These are phyloP conservation scores for Neurospora sublineolata DNA, from an alignment of 495 filamentous ascomycete species.

Conservation along the genomic window DNA sequence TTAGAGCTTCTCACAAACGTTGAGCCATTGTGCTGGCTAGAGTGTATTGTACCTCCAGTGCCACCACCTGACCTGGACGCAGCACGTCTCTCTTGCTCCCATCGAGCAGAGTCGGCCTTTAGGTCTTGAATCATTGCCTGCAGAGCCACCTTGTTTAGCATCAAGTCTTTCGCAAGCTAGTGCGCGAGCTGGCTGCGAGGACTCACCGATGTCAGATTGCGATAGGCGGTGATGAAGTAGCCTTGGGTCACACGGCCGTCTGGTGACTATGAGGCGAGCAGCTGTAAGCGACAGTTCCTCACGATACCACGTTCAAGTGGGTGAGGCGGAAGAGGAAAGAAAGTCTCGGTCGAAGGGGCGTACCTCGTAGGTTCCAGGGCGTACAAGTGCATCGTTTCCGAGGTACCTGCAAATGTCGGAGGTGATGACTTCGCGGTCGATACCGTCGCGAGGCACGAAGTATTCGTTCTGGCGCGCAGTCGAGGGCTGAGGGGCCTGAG, in stretches of 20 bases:
- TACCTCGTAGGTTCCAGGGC: slow-evolving; percentile 75
- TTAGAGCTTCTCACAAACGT: slow-evolving; percentile 45
- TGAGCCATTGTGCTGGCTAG: slow-evolving; percentile 39
- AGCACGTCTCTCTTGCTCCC: slow-evolving; percentile 59
- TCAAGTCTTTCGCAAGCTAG: neutral
- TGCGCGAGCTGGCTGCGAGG: slow-evolving; percentile 6
- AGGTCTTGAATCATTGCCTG: slow-evolving; percentile 86
- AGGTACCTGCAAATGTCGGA: slow-evolving; percentile 92
- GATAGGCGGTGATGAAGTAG: slow-evolving; percentile 80
- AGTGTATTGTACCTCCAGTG: slow-evolving; percentile 46
- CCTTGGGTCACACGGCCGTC: slow-evolving; percentile 51
- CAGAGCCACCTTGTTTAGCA: slow-evolving; percentile 4
- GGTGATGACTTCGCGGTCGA: slow-evolving; percentile 86
- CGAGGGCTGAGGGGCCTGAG: slow-evolving; percentile 29
- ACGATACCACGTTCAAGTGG: neutral
- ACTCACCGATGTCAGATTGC: slow-evolving; percentile 77
- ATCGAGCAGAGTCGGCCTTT: slow-evolving; percentile 68
- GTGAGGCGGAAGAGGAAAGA: slow-evolving; percentile 6
- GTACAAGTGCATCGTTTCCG: slow-evolving; percentile 80
- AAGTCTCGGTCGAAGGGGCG: slow-evolving; percentile 14
- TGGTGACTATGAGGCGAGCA: slow-evolving; percentile 23
- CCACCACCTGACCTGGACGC: slow-evolving; percentile 29
- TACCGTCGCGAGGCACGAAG: slow-evolving; percentile 80
- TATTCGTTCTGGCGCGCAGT: slow-evolving; percentile 63
- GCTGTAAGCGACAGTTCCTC: slow-evolving; percentile 7